These are phyloP conservation scores for Chimonanthus salicifolius DNA, from an alignment of 164 flowering plant genomes.

Conservation along the genomic window DNA sequence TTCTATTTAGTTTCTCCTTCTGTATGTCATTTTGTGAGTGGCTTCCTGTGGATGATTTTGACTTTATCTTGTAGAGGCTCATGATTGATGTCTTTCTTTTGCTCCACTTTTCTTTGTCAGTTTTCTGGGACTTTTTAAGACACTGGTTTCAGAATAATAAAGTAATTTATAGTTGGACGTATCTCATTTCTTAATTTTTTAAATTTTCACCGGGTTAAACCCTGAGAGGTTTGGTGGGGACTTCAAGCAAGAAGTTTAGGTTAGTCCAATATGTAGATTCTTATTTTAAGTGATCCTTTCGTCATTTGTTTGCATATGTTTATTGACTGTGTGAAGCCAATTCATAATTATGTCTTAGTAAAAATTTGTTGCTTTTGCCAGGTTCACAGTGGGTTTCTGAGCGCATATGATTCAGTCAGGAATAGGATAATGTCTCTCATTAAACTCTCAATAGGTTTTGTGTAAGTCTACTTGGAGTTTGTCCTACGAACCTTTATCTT, in stretches of 20 bases:
- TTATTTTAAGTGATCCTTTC: neutral
- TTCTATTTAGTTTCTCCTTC: too few species aligned
- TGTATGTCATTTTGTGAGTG: too few species aligned
- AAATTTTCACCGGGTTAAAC: too few species aligned
- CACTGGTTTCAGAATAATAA: too few species aligned
- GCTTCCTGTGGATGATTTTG: too few species aligned
- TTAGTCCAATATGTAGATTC: conserved; percentile 20
- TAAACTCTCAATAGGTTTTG: conserved; percentile 51
- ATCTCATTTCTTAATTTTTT: too few species aligned
- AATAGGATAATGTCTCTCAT: conserved; percentile 70
- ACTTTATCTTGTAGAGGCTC: too few species aligned
- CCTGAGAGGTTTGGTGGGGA: conserved; percentile 88
- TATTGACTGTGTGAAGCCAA: neutral
- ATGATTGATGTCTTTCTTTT: too few species aligned
- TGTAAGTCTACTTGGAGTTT: conserved; percentile 38
- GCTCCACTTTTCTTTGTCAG: too few species aligned
- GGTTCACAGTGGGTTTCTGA: conserved; percentile 95
- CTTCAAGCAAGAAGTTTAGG: conserved; percentile 89
- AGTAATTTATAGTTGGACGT: too few species aligned
- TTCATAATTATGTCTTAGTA: neutral
- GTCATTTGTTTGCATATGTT: neutral
- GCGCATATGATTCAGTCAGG: conserved; percentile 93
- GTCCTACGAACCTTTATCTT: neutral
- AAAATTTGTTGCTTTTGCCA: conserved; percentile 21
- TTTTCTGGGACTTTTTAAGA: too few species aligned